Base-by-base conservation (phyloP, 495 filamentous ascomycete genomes). In the Talaromyces proteolyticus region DNA sequence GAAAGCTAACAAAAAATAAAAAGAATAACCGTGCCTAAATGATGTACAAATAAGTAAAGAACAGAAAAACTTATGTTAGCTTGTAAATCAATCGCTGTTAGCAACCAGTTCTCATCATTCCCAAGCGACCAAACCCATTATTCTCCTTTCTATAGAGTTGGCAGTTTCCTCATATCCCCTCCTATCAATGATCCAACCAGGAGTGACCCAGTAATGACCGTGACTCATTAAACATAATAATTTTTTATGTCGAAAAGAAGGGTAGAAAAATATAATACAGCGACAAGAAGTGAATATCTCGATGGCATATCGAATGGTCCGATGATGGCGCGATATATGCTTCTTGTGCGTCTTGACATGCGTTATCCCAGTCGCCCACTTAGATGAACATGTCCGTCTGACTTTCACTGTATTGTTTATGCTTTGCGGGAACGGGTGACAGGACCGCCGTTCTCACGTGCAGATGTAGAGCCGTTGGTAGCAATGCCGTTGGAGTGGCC, bases 351-450 rank as follows among this genome's bases (percentile, higher is more conserved):
- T 14, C 14, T 2, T 34, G 29, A 34, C 4, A 34, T 34, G 14
- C 8, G 29, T 34, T 8, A 1, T 34, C 29, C 29, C n/a, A n/a
- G n/a, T n/a, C n/a, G n/a, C n/a, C n/a, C n/a, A n/a, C n/a, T n/a
- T n/a, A n/a, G n/a, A n/a, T n/a, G n/a, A n/a, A n/a, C n/a, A n/a
- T n/a, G n/a, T n/a, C n/a, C n/a, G n/a, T n/a, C n/a, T n/a, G 14
- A 34, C 4, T 34, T 4, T 34, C 29, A 14, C 29, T 8, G 29
- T 14, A 34, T 34, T 1, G 20, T 53, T 68, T 73, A 76, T 7
- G 72, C 72, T 64, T 74, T 76, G 59, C 72, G 70, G 24, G 72
- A 76, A 54, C 72, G 70, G 37, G 72, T 74, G 56, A 68, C 63
- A 23, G 72, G 69, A 47, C 70, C 70, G 52, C 69, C 64, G 47